Percentiles rank a stretch among this genome's conserved stretches.
Conservation (phyloP, 768 basidiomycete species). For the Galerina marginata region DNA sequence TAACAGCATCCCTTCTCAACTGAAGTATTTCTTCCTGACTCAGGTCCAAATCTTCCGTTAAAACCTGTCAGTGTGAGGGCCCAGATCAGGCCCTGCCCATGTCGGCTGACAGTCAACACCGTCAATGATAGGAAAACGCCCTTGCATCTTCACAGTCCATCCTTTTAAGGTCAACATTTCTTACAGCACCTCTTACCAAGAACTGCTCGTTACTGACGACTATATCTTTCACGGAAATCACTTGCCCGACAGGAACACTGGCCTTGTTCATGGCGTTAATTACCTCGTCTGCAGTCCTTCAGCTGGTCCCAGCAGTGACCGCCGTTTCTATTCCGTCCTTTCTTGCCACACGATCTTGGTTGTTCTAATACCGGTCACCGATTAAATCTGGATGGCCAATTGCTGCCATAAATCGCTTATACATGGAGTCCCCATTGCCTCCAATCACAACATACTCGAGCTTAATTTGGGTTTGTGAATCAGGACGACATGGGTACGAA, state of each 20-base stretch:
- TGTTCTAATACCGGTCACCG: slow-evolving; percentile 58
- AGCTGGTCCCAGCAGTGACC: slow-evolving; percentile 63
- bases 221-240: slow-evolving; percentile 67
- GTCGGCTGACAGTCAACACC: slow-evolving; percentile 61
- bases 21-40: slow-evolving; percentile 38
- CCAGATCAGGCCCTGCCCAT: slow-evolving; percentile 77
- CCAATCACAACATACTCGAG: slow-evolving; percentile 73
- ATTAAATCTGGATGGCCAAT: slow-evolving; percentile 65
- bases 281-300: slow-evolving; percentile 58
- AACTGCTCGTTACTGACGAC: slow-evolving; percentile 59
- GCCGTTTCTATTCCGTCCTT: slow-evolving; percentile 71
- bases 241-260: slow-evolving; percentile 68
- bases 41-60: slow-evolving; percentile 49
- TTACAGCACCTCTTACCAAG: slow-evolving; percentile 57
- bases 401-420: slow-evolving; percentile 66
- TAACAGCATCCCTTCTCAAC: slow-evolving; percentile 45
- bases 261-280: slow-evolving; percentile 51
- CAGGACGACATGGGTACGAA: slow-evolving; percentile 69
- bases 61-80: slow-evolving; percentile 58
- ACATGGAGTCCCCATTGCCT: slow-evolving; percentile 74
- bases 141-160: slow-evolving; percentile 73
- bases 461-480: slow-evolving; percentile 40
- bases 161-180: slow-evolving; percentile 62
- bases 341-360: slow-evolving; percentile 63
- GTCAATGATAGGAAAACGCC: slow-evolving; percentile 66